Evolutionary conservation across 2,329 filamentous ascomycete species (phyloP).

Genomic region (Fusarium subglutinans): DNA sequence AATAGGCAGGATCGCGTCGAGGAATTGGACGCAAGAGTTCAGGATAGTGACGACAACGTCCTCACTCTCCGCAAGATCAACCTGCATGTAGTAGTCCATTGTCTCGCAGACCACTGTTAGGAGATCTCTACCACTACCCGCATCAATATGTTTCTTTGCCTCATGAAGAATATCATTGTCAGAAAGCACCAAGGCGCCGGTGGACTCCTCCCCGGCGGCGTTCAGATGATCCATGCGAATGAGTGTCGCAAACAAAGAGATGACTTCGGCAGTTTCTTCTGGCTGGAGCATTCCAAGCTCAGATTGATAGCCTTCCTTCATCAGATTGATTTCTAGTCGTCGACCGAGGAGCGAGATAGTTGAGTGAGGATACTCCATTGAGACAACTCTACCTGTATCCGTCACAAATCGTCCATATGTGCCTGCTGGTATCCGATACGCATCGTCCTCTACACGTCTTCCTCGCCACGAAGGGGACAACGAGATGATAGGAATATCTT

Average conservation of each 20-base stretch:
- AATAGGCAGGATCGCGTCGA: slow-evolving; percentile 76
- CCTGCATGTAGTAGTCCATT: slow-evolving; percentile 76
- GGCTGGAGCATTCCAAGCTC: slow-evolving; percentile 63
- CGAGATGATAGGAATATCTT: slow-evolving; percentile 71
- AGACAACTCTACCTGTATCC: slow-evolving; percentile 78
- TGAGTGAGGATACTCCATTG: slow-evolving; percentile 82
- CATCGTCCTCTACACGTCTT: slow-evolving; percentile 56
- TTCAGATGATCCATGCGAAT: slow-evolving; percentile 63
- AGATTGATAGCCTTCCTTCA: slow-evolving; percentile 63
- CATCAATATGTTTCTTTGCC: slow-evolving; percentile 59
- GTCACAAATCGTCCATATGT: slow-evolving; percentile 78
- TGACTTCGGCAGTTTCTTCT: slow-evolving; percentile 76
- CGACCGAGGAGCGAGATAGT: slow-evolving; percentile 82
- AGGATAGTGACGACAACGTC: slow-evolving; percentile 73
- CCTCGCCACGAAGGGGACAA: slow-evolving; percentile 57
- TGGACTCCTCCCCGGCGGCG: slow-evolving; percentile 35
- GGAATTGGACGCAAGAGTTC: slow-evolving; percentile 79
- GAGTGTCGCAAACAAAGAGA: slow-evolving; percentile 77
- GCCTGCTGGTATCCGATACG: slow-evolving; percentile 71
- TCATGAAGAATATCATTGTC: slow-evolving; percentile 63
- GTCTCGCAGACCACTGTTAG: slow-evolving; percentile 84
- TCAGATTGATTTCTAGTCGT: slow-evolving; percentile 73
- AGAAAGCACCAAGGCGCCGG: slow-evolving; percentile 46
- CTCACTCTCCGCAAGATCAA: slow-evolving; percentile 65
- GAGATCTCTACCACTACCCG: slow-evolving; percentile 73